Conservation (phyloP, 2,329 filamentous ascomycete genomes). For the Hypoxylon sp. region DNA sequence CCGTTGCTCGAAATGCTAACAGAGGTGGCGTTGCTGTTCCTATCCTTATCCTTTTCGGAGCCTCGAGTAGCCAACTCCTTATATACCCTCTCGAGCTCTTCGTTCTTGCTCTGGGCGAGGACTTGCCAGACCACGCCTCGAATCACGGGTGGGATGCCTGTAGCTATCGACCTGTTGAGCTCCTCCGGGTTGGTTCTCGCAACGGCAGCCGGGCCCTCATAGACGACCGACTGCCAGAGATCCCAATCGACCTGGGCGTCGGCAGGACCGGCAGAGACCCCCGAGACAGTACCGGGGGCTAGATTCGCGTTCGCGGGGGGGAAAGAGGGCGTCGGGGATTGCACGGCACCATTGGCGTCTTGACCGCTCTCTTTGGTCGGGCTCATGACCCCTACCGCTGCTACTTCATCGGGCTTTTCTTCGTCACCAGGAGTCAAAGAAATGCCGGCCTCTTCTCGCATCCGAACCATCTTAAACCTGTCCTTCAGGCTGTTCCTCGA, state of each 20-base stretch:
- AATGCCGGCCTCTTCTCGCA: conserved; percentile 75
- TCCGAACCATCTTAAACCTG: conserved; percentile 77
- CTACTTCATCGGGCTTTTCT: conserved; percentile 52
- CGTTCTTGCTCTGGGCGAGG: conserved; percentile 91
- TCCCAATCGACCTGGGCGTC: conserved; percentile 96
- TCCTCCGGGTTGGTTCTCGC: conserved; percentile 88
- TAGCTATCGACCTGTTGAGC: conserved; percentile 87
- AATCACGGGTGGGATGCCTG: conserved; percentile 92
- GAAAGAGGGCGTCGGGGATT: conserved; percentile 56
- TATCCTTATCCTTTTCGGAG: conserved; percentile 78
- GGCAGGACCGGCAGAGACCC: conserved; percentile 76
- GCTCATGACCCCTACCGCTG: conserved; percentile 36
- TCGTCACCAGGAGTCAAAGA: conserved; percentile 61
- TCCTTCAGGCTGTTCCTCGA: conserved; percentile 74
- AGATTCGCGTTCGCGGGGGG: conserved; percentile 74
- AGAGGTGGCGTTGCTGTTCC: conserved; percentile 62
- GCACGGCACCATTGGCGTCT: conserved; percentile 38
- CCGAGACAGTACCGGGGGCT: conserved; percentile 85
- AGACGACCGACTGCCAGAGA: conserved; percentile 94
- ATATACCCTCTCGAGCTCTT: conserved; percentile 88
- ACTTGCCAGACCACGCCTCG: conserved; percentile 99
- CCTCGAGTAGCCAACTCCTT: conserved; percentile 80
- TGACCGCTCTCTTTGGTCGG: conserved; percentile 40
- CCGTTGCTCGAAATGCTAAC: conserved; percentile 62
- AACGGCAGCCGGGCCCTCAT: conserved; percentile 89